phyloP scores from a whole-genome alignment of 352 stramenopile genomes.

The Pythium aristosporum region DNA sequence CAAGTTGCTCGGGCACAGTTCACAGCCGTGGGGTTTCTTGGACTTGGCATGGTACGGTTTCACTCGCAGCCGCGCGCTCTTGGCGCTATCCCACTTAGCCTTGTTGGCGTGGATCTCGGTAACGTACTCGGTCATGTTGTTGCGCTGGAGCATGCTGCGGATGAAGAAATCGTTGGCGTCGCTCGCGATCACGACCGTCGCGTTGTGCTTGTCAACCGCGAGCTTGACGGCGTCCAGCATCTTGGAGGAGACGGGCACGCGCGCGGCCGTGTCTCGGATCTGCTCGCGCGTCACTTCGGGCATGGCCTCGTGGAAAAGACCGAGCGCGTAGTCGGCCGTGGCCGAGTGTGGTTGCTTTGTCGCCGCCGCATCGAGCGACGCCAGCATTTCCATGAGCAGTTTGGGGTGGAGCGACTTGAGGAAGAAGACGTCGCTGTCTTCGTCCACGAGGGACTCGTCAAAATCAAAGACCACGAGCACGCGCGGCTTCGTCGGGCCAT shows the following conservation, averaged over 20 bases:
- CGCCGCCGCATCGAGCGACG: neutral
- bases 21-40: conserved; percentile 25
- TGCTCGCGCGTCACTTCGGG: conserved; percentile 20
- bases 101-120: conserved; percentile 27
- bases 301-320: conserved; percentile 1
- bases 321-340: conserved; percentile 11
- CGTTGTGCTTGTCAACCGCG: conserved; percentile 17
- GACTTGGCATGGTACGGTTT: conserved; percentile 24
- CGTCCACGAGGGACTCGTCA: conserved; percentile 31
- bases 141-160: conserved; percentile 26
- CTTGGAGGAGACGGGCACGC: conserved; percentile 2
- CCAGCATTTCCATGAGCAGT: conserved; percentile 5
- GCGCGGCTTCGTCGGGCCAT: neutral
- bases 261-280: conserved; percentile 21
- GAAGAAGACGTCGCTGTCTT: conserved; percentile 24
- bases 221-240: conserved; percentile 11
- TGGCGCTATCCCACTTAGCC: conserved; percentile 15
- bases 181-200: conserved; percentile 29
- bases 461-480: conserved; percentile 32
- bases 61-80: conserved; percentile 11
- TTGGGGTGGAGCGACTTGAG: conserved; percentile 4
- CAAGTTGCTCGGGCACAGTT: conserved; percentile 33
- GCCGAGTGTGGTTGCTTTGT: neutral
- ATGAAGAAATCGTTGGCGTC: conserved; percentile 36
- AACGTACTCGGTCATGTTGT: conserved; percentile 22